Evolutionary conservation across 441 rosid genomes (phyloP).

Genomic region (Omphalea diandra): DNA sequence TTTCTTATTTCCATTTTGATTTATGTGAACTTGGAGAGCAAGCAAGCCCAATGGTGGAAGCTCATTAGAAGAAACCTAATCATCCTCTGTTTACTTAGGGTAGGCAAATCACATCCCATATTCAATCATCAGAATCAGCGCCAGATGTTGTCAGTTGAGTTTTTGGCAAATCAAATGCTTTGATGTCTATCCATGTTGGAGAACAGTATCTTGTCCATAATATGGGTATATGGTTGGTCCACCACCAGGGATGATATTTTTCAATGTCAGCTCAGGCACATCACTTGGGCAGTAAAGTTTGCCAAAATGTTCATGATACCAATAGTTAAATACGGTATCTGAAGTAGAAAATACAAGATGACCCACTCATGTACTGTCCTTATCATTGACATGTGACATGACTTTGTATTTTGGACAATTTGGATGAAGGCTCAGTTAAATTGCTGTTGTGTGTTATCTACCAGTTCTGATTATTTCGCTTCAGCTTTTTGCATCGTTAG

Average conservation of each 20-base stretch:
- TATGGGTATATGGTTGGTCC: not conserved
- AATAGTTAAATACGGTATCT: not conserved
- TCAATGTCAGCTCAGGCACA: not conserved
- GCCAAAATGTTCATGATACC: not conserved
- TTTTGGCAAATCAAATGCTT: not conserved
- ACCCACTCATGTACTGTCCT: not conserved
- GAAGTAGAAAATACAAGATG: not conserved
- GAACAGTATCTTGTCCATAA: not conserved
- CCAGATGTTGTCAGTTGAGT: not conserved
- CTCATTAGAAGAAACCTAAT: not conserved
- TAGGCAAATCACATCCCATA: not conserved
- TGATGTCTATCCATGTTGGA: not conserved
- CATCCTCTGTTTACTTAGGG: not conserved
- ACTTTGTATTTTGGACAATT: not conserved
- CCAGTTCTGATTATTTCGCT: not conserved
- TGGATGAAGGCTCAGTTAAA: not conserved
- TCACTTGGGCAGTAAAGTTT: not conserved
- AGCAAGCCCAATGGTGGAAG: slow-evolving; percentile 1
- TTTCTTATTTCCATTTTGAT: not conserved
- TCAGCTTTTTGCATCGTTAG: not conserved
- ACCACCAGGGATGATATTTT: not conserved
- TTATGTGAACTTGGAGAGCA: not conserved
- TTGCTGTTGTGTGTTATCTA: not conserved
- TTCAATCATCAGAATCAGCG: not conserved
- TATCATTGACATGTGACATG: not conserved